These are phyloP conservation scores for Botrytis deweyae DNA, from an alignment of 2,329 filamentous ascomycete species.

Conservation along the genomic window DNA sequence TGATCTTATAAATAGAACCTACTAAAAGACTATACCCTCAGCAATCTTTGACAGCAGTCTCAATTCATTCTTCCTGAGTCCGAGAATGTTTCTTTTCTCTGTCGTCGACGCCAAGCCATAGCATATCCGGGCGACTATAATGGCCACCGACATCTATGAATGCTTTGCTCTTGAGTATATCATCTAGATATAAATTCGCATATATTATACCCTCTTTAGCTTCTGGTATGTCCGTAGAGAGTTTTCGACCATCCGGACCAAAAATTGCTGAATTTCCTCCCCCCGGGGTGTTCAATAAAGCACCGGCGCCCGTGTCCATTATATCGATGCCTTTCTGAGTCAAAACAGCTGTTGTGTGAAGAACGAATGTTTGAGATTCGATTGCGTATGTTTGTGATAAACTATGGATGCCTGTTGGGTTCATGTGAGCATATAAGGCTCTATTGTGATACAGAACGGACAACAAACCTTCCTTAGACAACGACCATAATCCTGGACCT, in stretches of 20 bases:
- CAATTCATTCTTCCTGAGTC: neutral
- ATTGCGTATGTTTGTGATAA: constrained; percentile 57
- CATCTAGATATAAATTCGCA: constrained; percentile 39
- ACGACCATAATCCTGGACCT: constrained; percentile 27
- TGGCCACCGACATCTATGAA: constrained; percentile 32
- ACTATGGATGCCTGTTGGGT: constrained; percentile 40
- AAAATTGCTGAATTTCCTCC: constrained; percentile 54
- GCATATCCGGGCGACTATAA: constrained; percentile 31
- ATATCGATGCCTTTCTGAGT: constrained; percentile 36
- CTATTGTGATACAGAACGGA: constrained; percentile 26
- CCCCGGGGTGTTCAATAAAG: constrained; percentile 47
- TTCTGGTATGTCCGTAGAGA: constrained; percentile 45
- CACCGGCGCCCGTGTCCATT: neutral
- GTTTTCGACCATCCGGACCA: constrained; percentile 49
- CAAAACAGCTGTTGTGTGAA: constrained; percentile 55
- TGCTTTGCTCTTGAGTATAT: constrained; percentile 26
- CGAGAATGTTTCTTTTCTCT: constrained; percentile 24
- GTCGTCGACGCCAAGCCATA: constrained; percentile 31
- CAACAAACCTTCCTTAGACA: constrained; percentile 33
- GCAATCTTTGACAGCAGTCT: neutral
- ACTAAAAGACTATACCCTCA: neutral
- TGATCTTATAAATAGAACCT: neutral
- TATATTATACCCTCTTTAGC: constrained; percentile 54
- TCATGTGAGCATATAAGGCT: neutral
- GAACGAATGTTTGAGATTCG: constrained; percentile 55